These are phyloP conservation scores for Scenedesmus sp. DNA, from an alignment of 163 green algal species.

Conservation along the genomic window DNA sequence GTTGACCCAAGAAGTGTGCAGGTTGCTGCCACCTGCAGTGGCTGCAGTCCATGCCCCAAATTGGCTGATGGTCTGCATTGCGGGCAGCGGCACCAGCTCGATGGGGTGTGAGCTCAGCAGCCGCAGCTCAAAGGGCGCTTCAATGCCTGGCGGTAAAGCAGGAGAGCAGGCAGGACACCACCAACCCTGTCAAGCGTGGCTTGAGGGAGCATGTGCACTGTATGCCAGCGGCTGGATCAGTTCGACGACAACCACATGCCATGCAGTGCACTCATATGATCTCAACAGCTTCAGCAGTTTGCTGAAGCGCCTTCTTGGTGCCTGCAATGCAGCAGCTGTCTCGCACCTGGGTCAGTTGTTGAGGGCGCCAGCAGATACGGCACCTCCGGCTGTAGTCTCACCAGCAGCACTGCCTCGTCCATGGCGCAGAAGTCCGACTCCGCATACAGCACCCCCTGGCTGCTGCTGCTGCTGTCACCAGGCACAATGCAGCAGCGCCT, in stretches of 20 bases:
- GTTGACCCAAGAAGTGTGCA: conserved; percentile 24
- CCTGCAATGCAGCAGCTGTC: neutral
- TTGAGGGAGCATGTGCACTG: neutral
- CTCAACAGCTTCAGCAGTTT: neutral
- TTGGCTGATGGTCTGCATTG: neutral
- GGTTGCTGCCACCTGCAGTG: conserved; percentile 35
- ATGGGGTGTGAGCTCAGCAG: conserved; percentile 66
- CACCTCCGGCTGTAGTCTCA: conserved; percentile 65
- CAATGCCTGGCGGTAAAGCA: conserved; percentile 40
- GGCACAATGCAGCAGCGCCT: conserved; percentile 21
- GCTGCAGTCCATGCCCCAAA: neutral
- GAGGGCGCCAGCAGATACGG: conserved; percentile 68
- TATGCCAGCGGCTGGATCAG: no score
- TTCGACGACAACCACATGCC: no score
- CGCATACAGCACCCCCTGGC: neutral
- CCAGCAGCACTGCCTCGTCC: conserved; percentile 60
- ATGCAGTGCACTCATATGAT: no score
- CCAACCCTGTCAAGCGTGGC: no score
- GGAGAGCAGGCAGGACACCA: neutral
- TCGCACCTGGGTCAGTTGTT: conserved; percentile 6
- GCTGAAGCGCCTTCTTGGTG: neutral
- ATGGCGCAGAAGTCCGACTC: neutral
- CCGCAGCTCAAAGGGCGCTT: conserved; percentile 73
- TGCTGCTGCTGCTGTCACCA: conserved; percentile 2
- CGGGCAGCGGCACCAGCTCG: conserved; percentile 67